Evolutionary conservation across 225 moss, liverwort and hornwort species (phyloP), one percentile per base, ranked within the genome.

Genomic region (Sphagnum contortum): DNA sequence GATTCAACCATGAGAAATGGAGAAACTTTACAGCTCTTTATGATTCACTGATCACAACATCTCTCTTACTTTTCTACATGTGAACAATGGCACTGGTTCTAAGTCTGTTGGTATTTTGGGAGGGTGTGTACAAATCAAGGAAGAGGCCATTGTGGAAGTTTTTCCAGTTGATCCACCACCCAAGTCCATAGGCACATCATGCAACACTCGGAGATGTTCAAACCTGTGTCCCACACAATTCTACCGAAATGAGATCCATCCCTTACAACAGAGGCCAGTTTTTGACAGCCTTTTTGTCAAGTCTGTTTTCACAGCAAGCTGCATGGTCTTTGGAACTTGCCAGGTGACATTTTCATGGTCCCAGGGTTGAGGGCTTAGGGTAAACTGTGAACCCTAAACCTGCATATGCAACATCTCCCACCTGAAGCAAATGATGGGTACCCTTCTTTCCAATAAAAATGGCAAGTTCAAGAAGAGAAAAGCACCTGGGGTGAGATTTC

Each of bases 141-240:
- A 72, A 72, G 57, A 69, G 14, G 70, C 62, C 54, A 77, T 62
- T 9, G 69, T 73, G 47, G 72, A 69, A 53, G 61, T 70, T 48
- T 45, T 59, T 62, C 67, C 57, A 53, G 65, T 29, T 50, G 51
- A 57, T 47, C 69, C 55, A 4, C 5, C 55, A 66, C 73, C 72
- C 48, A 63, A 48, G 55, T 73, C 77, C 47, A 73, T 66, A 53
- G 77, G 73, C 66, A 77, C 63, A 58, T 73, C 73, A 50, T 77
- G 69, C 59, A 73, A 48, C 48, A 69, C 29, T 62, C 69, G 72
- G n/a, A 72, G 66, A 53, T 69, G 66, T 52, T 77, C 77, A 63
- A 77, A 77, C 9, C 68, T 68, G 68, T 59, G 57, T 45, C 5
- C 47, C 66, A 57, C 2, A 4, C 14, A 13, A 58, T 12, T 13